phyloP scores from a whole-genome alignment of 257 asterid species.

The Henckelia pumila region DNA sequence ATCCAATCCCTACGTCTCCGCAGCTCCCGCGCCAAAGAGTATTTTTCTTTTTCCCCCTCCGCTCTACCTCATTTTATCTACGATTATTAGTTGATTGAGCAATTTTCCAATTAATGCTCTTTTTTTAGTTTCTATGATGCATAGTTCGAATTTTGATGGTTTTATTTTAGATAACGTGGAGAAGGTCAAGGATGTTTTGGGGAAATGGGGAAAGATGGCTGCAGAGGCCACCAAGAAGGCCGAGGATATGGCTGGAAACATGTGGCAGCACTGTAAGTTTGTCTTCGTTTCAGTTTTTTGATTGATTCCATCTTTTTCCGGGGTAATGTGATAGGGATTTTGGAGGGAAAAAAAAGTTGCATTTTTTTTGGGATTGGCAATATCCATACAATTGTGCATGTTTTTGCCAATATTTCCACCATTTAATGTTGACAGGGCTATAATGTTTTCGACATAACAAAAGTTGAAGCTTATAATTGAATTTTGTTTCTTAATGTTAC shows the following conservation, averaged over 20 bases:
- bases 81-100: not conserved
- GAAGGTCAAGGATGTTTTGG: constrained; percentile 67
- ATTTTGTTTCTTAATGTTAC: not conserved
- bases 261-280: constrained; percentile 92
- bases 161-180: constrained; percentile 53
- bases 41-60: constrained; percentile 7
- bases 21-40: constrained; percentile 47
- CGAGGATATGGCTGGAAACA: constrained; percentile 77
- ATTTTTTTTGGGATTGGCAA: too few relatives aligned
- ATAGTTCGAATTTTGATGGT: not conserved
- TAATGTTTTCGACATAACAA: not conserved
- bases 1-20: constrained; percentile 74
- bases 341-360: not conserved
- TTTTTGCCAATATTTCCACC: not conserved
- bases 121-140: not conserved
- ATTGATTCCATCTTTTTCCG: not conserved
- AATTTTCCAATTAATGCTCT: not conserved
- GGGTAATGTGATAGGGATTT: not conserved
- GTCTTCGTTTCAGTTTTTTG: not conserved
- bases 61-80: not conserved
- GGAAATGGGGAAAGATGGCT: constrained; percentile 80
- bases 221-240: constrained; percentile 83
- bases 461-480: not conserved
- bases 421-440: not conserved
- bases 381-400: constrained; percentile 3